A percentile compares a stretch with the other conserved stretches of the same genome.
Conservation (phyloP, 441 rosid genomes). For the Bocquillonia castaneifolia region DNA sequence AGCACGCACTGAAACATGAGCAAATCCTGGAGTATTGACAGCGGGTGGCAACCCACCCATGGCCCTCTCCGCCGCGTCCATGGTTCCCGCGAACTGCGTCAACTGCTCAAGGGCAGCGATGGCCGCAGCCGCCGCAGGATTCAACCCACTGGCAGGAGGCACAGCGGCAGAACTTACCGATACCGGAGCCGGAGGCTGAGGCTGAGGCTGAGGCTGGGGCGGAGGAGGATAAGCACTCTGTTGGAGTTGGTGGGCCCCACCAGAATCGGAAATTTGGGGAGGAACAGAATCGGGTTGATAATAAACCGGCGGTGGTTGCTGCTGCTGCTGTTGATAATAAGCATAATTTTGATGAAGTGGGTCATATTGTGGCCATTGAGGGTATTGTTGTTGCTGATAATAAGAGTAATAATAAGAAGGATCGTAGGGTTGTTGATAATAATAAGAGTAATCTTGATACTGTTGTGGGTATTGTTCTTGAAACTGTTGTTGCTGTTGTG, state of each 20-base stretch:
- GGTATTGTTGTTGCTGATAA: conserved; percentile 18
- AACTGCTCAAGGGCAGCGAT: conserved; percentile 32
- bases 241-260: conserved; percentile 7
- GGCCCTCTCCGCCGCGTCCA: conserved; percentile 31
- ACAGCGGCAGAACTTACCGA: neutral
- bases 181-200: too few species aligned
- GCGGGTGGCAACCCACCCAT: conserved; percentile 18
- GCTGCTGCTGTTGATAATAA: conserved; percentile 6
- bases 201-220: conserved; percentile 12
- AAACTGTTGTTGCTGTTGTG: neutral
- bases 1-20: conserved; percentile 12
- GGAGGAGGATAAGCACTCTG: conserved; percentile 14
- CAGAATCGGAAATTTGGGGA: conserved; percentile 6
- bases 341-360: conserved; percentile 16
- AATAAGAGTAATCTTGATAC: conserved; percentile 15
- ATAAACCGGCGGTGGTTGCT: conserved; percentile 6
- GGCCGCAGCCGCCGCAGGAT: conserved; percentile 29
- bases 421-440: conserved; percentile 19
- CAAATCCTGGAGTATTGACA: neutral
- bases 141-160: conserved; percentile 14
- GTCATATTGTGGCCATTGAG: conserved; percentile 10
- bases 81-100: conserved; percentile 27
- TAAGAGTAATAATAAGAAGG: conserved; percentile 16
- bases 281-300: conserved; percentile 1
- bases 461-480: conserved; percentile 9